phyloP scores from a whole-genome alignment of 2,329 filamentous ascomycete species.

The Blastomyces parvus region DNA sequence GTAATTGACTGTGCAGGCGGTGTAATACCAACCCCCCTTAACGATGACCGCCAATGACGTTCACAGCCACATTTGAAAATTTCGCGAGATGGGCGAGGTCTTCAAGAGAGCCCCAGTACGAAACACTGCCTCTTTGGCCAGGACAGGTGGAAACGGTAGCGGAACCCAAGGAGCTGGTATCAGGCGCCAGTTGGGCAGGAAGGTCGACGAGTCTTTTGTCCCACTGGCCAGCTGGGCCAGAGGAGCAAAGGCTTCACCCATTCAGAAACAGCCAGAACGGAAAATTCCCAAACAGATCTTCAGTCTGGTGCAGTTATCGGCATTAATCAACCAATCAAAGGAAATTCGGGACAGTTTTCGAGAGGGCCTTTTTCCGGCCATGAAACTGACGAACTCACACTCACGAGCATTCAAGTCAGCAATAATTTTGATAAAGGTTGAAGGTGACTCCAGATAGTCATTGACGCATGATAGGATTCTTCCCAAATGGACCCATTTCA shows the following conservation, averaged over 20 bases:
- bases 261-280: background rate
- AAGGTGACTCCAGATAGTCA: background rate
- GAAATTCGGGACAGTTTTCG: background rate
- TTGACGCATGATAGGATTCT: background rate
- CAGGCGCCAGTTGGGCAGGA: constrained; percentile 4
- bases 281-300: background rate
- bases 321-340: background rate
- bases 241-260: background rate
- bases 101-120: background rate
- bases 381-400: background rate
- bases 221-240: background rate
- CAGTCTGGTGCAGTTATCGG: background rate
- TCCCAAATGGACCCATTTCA: too few species aligned
- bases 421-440: background rate
- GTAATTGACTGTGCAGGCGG: background rate
- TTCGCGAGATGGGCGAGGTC: background rate
- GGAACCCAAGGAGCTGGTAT: constrained; percentile 4
- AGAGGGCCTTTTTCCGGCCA: background rate
- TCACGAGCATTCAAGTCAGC: background rate
- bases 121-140: background rate
- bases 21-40: background rate
- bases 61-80: background rate
- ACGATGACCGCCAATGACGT: background rate
- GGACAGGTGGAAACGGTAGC: background rate
- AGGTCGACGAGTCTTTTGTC: background rate